phyloP scores from a whole-genome alignment of 192 early-diverging fungal genomes.

The Helicostylum pulchrum region DNA sequence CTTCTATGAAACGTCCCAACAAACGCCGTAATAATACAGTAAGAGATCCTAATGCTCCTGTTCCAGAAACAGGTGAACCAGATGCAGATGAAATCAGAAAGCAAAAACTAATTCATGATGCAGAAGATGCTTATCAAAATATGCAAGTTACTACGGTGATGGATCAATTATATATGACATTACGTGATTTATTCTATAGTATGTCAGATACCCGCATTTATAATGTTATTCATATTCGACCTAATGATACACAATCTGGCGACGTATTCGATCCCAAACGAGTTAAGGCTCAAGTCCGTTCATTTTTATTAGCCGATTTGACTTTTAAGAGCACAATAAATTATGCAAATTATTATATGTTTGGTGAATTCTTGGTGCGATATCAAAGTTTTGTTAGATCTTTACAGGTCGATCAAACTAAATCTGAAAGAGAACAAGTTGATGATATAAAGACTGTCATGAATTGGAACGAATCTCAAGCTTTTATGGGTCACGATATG shows the following conservation, averaged over 20 bases:
- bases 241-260: slow-evolving; percentile 54
- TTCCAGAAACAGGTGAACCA: slow-evolving; percentile 18
- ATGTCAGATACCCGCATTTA: slow-evolving; percentile 76
- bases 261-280: slow-evolving; percentile 57
- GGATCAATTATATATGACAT: slow-evolving; percentile 58
- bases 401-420: slow-evolving; percentile 32
- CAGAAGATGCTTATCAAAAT: slow-evolving; percentile 36
- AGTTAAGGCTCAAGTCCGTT: slow-evolving; percentile 68
- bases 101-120: slow-evolving; percentile 23
- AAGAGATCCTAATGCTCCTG: neutral
- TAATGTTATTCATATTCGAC: slow-evolving; percentile 79
- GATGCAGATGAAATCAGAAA: slow-evolving; percentile 36
- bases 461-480: slow-evolving; percentile 51
- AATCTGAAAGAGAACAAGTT: slow-evolving; percentile 35
- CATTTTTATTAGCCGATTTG: slow-evolving; percentile 68
- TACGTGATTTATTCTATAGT: slow-evolving; percentile 77
- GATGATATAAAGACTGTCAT: slow-evolving; percentile 39
- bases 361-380: slow-evolving; percentile 71
- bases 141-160: slow-evolving; percentile 45
- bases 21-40: slow-evolving; percentile 22
- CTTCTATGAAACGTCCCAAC: slow-evolving; percentile 55
- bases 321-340: slow-evolving; percentile 61
- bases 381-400: slow-evolving; percentile 43
- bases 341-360: slow-evolving; percentile 69
- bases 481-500: slow-evolving; percentile 51